These are phyloP conservation scores for Podosphaera fusca DNA, from an alignment of 2,329 filamentous ascomycete genomes.

Conservation along the genomic window DNA sequence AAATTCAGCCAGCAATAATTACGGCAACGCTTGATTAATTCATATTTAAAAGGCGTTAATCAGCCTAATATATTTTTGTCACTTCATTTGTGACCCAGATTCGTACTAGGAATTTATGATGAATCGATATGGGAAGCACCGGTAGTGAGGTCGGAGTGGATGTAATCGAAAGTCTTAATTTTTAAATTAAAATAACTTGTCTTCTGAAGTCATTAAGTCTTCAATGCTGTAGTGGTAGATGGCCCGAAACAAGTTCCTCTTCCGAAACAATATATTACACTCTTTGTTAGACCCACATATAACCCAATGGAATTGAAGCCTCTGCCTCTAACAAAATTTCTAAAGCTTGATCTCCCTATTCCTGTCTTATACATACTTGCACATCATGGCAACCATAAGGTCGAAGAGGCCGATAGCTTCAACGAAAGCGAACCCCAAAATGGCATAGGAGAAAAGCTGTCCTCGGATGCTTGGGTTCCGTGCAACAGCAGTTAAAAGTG, in stretches of 20 bases:
- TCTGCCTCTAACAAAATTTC: background rate
- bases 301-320: background rate
- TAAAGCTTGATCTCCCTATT: background rate
- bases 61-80: no score
- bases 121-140: no score
- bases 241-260: background rate
- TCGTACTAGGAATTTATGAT: no score
- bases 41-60: no score
- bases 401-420: slow-evolving; percentile 80
- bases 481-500: slow-evolving; percentile 71
- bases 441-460: slow-evolving; percentile 90
- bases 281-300: background rate
- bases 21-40: no score
- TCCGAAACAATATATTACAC: slow-evolving; percentile 1
- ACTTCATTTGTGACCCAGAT: no score
- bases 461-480: slow-evolving; percentile 87
- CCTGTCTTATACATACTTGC: slow-evolving; percentile 44
- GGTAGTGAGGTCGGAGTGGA: no score
- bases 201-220: no score
- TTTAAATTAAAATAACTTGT: no score
- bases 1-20: no score
- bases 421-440: slow-evolving; percentile 88
- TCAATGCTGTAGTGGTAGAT: no score
- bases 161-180: no score
- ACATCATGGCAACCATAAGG: slow-evolving; percentile 82